These are phyloP conservation scores for Aspergillus melleus DNA, from an alignment of 2,329 filamentous ascomycete genomes.

Conservation along the genomic window DNA sequence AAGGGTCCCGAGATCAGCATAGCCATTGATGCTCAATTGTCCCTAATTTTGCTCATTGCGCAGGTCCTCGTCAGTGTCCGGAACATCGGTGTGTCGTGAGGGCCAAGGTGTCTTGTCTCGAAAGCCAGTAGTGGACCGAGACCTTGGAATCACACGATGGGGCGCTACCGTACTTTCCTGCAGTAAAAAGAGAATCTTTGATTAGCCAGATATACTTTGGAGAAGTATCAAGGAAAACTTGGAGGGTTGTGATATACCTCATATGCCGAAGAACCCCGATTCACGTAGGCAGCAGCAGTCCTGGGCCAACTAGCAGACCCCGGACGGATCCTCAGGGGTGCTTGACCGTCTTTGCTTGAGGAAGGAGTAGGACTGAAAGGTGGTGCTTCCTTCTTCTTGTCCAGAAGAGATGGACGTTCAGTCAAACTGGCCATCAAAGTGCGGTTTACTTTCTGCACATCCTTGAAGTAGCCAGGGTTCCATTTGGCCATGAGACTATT, in stretches of 20 bases:
- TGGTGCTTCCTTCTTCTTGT: conserved; percentile 1
- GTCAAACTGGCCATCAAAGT: conserved; percentile 9
- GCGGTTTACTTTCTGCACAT: conserved; percentile 16
- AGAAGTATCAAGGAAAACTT: neutral
- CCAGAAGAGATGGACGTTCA: conserved; percentile 9
- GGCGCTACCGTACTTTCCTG: neutral
- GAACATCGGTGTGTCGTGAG: neutral
- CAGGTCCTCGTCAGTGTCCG: neutral
- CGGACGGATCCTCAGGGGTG: neutral
- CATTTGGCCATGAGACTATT: conserved; percentile 2
- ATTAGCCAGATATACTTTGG: neutral
- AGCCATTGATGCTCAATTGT: neutral
- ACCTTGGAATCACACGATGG: neutral
- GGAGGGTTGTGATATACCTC: neutral
- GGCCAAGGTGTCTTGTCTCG: neutral
- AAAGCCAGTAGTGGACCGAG: neutral
- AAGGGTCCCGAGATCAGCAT: neutral
- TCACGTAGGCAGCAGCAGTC: neutral
- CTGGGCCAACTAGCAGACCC: neutral
- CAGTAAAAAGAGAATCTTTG: neutral
- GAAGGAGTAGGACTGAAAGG: conserved; percentile 1
- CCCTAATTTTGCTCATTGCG: neutral
- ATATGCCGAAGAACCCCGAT: neutral
- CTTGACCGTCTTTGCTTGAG: neutral
- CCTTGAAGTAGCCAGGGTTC: conserved; percentile 22